Percentiles rank a stretch among this genome's conserved stretches.
phyloP scores from a whole-genome alignment of 805 yeast species.

The Yamadazyma philogaea region DNA sequence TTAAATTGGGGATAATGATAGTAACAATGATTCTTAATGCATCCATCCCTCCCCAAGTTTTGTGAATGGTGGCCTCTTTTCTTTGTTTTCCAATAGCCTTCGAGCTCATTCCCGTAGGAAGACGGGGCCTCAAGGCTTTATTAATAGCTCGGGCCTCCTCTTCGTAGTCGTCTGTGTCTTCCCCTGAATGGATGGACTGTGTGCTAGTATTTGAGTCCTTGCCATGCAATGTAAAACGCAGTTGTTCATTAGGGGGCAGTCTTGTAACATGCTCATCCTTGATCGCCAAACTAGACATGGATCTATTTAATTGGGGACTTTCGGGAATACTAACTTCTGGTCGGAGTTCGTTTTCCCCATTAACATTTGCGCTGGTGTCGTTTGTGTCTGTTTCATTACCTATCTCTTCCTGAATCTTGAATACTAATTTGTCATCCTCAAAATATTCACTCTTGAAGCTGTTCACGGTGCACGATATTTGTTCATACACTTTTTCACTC shows the following conservation, averaged over 20 bases:
- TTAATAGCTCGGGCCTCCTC: slow-evolving; percentile 27
- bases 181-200: background rate
- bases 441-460: slow-evolving; percentile 24
- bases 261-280: slow-evolving; percentile 8
- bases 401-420: slow-evolving; percentile 15
- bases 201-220: background rate
- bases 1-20: slow-evolving; percentile 37
- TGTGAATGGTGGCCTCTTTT: slow-evolving; percentile 44
- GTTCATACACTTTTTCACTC: slow-evolving; percentile 36
- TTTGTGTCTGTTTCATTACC: slow-evolving; percentile 10
- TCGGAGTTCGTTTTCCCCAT: background rate
- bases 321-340: background rate
- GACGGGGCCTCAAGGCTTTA: slow-evolving; percentile 44
- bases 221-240: background rate
- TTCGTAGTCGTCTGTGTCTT: slow-evolving; percentile 6
- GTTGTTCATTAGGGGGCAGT: background rate
- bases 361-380: slow-evolving; percentile 6
- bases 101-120: slow-evolving; percentile 60
- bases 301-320: slow-evolving; percentile 4
- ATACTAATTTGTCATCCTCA: slow-evolving; percentile 19
- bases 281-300: slow-evolving; percentile 1
- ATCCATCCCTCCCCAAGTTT: slow-evolving; percentile 58
- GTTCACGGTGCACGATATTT: slow-evolving; percentile 32
- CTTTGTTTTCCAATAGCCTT: slow-evolving; percentile 55
- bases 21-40: slow-evolving; percentile 42